Base-by-base conservation (phyloP, 768 basidiomycete genomes). In the Mycena vitilis region DNA sequence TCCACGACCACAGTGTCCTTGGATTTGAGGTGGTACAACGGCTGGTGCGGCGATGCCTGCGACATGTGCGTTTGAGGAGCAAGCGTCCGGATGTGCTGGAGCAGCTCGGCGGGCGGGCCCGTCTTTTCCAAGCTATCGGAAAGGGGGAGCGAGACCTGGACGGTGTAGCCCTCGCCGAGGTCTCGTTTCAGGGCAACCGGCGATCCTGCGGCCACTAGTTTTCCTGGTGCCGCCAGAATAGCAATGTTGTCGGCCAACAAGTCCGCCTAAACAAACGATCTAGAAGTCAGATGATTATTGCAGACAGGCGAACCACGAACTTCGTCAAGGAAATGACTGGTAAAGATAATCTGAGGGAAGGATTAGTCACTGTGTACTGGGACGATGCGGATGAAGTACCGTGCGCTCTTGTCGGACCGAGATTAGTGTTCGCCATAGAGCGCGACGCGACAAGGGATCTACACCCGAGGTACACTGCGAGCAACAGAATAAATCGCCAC, bases 371-470 rank as follows among this genome's bases (percentile, higher is more conserved):
- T 23, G 38, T 45, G 6, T 10, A 38, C 23, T 56, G 30, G n/a
- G 37, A 9, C 20, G 16, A 1, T 23, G 38, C 20, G 15, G 37
- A 23, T 37, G n/a, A 40, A 23, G 6, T 56, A 56, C 54, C 0
- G 89, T 88, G 55, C 91, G 82, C 49, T 90, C 88, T 40, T 89
- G 81, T 16, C 89, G 86, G 64, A 91, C 87, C 4, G 88, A 84
- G 5, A 87, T 92, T 63, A 95, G 78, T 0, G 89, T 90, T 62
- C 89, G 86, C 93, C 93, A 95, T 9, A 95, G 78, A 1, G 93
- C 88, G 38, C 93, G 84, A 57, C 93, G 82, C 63, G 93, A 93
- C 42, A 95, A 78, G 3, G 93, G 93, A 75, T 95, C 93, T 13
- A 95, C 90, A 3, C 93, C 93, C 25, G 91, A 93, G 2, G 92